These are phyloP conservation scores for Torulaspora pretoriensis DNA, from an alignment of 1,139 yeast species.

Conservation along the genomic window DNA sequence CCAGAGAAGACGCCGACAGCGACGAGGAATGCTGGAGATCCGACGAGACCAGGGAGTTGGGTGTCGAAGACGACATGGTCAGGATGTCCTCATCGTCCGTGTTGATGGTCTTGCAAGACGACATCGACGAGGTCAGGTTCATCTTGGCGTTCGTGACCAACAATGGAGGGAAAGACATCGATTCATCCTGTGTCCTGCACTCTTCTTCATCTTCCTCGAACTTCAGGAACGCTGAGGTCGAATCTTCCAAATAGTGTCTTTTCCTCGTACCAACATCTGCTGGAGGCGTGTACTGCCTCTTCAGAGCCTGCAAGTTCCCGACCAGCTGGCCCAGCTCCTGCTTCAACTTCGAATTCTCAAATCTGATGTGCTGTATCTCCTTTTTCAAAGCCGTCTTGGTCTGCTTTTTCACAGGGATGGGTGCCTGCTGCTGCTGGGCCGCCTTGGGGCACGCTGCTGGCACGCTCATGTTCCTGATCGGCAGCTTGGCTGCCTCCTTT, in stretches of 20 bases:
- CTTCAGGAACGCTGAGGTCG: conserved; percentile 30
- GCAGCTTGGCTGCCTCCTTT: conserved; percentile 5
- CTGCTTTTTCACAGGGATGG: conserved; percentile 11
- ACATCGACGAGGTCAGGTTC: conserved; percentile 19
- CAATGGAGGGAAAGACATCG: conserved; percentile 9
- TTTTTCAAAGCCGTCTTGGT: conserved; percentile 21
- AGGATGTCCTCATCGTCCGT: conserved; percentile 26
- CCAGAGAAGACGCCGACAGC: conserved; percentile 10
- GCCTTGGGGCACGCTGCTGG: neutral
- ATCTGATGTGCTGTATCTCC: conserved; percentile 24
- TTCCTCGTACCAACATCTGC: conserved; percentile 5
- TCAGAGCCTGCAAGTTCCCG: conserved; percentile 25
- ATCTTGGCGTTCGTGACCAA: conserved; percentile 16
- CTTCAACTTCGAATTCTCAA: conserved; percentile 26
- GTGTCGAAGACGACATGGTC: conserved; percentile 26
- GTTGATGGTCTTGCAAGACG: conserved; percentile 20
- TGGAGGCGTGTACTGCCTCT: conserved; percentile 15
- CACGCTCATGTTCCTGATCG: conserved; percentile 7
- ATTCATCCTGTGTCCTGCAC: conserved; percentile 12
- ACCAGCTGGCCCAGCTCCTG: conserved; percentile 26
- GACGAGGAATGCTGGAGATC: conserved; percentile 21
- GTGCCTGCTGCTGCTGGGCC: conserved; percentile 1
- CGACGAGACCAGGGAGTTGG: conserved; percentile 27
- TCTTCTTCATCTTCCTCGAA: conserved; percentile 34
- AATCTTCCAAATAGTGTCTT: conserved; percentile 19